Conservation (phyloP, 441 rosid species). For the Gossypium aridum region DNA sequence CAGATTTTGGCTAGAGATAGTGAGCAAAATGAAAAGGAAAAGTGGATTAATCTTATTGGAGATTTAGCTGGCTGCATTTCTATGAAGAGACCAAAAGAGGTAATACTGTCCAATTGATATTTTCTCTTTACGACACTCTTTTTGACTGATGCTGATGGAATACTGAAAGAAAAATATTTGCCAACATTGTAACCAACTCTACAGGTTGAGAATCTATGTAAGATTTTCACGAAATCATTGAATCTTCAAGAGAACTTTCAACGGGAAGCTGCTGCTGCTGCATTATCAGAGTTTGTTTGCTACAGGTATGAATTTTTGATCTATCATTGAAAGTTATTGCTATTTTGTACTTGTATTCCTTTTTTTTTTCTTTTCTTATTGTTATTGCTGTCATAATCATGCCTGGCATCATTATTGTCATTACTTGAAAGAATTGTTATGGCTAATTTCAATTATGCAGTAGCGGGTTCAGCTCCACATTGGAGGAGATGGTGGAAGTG, state of each 20-base stretch:
- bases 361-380: not conserved
- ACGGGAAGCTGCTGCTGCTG: constrained; percentile 98
- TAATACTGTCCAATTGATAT: constrained; percentile 19
- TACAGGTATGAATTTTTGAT: constrained; percentile 51
- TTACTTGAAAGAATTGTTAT: constrained; percentile 10
- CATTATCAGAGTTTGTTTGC: constrained; percentile 88
- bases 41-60: constrained; percentile 92
- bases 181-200: constrained; percentile 1
- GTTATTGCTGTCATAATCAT: not conserved
- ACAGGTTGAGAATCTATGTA: constrained; percentile 81
- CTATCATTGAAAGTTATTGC: not conserved
- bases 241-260: constrained; percentile 68
- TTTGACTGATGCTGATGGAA: not conserved
- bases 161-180: not conserved
- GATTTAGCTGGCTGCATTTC: constrained; percentile 84
- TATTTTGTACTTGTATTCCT: constrained; percentile 7
- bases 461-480: constrained; percentile 62
- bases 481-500: constrained; percentile 96
- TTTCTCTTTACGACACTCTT: constrained; percentile 2
- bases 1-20: constrained; percentile 93
- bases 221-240: constrained; percentile 76
- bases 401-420: not conserved
- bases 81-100: constrained; percentile 99
- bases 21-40: constrained; percentile 84
- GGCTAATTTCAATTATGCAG: constrained; percentile 40